Conservation (phyloP, 495 filamentous ascomycete species). For the Staphylotrichum tortipilum region DNA sequence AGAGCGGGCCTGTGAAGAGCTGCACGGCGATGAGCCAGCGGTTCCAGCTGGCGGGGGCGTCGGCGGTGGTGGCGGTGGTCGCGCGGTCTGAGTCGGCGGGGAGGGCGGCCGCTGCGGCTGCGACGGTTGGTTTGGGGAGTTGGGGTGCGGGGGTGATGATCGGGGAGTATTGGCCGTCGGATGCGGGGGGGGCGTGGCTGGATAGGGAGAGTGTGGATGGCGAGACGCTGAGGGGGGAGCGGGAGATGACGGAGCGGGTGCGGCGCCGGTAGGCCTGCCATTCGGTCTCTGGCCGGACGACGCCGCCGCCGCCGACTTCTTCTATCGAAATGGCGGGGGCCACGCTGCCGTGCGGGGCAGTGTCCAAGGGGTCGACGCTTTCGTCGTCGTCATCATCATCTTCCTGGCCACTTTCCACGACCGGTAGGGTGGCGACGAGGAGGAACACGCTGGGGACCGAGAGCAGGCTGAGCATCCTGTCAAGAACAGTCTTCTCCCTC, state of each 20-base stretch:
- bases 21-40: slow-evolving; percentile 83
- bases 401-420: slow-evolving; percentile 57
- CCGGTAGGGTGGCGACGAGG: slow-evolving; percentile 85
- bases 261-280: slow-evolving; percentile 47
- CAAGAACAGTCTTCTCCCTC: slow-evolving; percentile 65
- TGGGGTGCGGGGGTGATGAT: background rate
- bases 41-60: slow-evolving; percentile 59
- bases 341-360: slow-evolving; percentile 14
- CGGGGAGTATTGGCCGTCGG: background rate
- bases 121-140: slow-evolving; percentile 17
- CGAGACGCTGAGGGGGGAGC: slow-evolving; percentile 6
- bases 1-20: slow-evolving; percentile 79
- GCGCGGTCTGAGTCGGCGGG: slow-evolving; percentile 13
- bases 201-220: slow-evolving; percentile 8
- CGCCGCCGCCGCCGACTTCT: slow-evolving; percentile 8
- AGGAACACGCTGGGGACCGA: slow-evolving; percentile 85
- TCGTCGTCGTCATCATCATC: slow-evolving; percentile 41
- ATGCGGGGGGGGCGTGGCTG: background rate
- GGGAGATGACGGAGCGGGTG: slow-evolving; percentile 24
- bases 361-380: slow-evolving; percentile 17
- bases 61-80: slow-evolving; percentile 14
- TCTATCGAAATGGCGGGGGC: slow-evolving; percentile 27
- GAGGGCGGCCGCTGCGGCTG: too few relatives aligned
- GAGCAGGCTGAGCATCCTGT: slow-evolving; percentile 66
- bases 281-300: slow-evolving; percentile 33